Base-by-base conservation (phyloP, 2,329 filamentous ascomycete genomes). In the Colletotrichum trifolii region DNA sequence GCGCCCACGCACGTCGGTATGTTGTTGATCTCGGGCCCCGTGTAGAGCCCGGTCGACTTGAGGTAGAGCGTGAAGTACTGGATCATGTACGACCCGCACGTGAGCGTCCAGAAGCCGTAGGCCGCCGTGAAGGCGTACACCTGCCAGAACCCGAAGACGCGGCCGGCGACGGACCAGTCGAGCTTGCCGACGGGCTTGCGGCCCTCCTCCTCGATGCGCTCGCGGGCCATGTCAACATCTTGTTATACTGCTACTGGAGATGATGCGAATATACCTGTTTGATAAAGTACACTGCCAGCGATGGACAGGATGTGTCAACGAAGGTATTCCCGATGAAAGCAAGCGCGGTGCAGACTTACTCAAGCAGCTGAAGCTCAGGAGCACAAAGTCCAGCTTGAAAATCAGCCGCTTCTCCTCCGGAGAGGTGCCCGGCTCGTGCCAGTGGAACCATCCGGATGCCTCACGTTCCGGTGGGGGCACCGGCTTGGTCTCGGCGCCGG, bases 121-220 rank as follows among this genome's bases (percentile, higher is more conserved):
- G 71, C 78, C 0, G 77, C 67, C 0, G 75, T 74, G 49, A 82
- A 79, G n/a, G 76, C 72, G 66, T 81, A 82, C 15, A 82, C 74
- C 66, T 82, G 79, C 80, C 80, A 82, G 2, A 76, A 77, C 1
- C 67, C 67, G 59, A 78, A 75, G 59, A 81, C 77, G 59, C 79
- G 76, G 50, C 71, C 70, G 57, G 81, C 66, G 17, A 81, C 74
- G 38, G 70, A 68, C 70, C 73, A 74, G 59, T 79, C 71, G 58
- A 79, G 71, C 67, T 77, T 77, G 1, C 76, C 76, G 2, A 71
- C 66, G 3, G 78, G 78, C 52, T 72, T 74, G 53, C 78, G 75
- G 15, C 79, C 79, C 47, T 81, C 79, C 57, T 88, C 85, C 68
- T 91, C 85, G 72, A 95, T 94, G 67, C 91, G 85, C 49, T 90